Evolutionary conservation across 352 stramenopile genomes (phyloP).

Genomic region (Bremia lactucae): DNA sequence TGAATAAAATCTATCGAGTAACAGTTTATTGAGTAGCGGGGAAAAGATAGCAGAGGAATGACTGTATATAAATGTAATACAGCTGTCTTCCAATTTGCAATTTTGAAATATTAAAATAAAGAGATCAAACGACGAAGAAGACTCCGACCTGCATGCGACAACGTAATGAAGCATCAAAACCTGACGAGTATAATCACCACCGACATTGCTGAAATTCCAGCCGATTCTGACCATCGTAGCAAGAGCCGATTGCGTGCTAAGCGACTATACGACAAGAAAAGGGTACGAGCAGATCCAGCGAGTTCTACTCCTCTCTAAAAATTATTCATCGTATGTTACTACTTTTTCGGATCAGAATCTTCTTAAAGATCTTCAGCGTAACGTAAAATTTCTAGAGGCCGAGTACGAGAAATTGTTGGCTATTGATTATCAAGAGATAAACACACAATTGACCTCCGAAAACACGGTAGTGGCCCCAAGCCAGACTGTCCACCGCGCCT

Average conservation of each 20-base stretch:
- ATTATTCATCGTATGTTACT: neutral
- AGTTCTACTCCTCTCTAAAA: neutral
- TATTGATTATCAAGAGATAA: constrained; percentile 15
- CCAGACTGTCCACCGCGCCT: constrained; percentile 18
- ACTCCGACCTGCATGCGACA: too few species aligned
- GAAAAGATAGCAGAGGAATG: too few species aligned
- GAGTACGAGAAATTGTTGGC: constrained; percentile 36
- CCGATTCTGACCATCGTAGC: constrained; percentile 26
- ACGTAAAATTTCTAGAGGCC: constrained; percentile 30
- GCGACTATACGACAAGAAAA: constrained; percentile 68
- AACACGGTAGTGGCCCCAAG: neutral
- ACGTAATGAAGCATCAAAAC: too few species aligned
- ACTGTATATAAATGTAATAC: too few species aligned
- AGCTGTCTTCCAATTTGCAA: too few species aligned
- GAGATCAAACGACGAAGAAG: too few species aligned
- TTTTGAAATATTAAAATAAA: too few species aligned
- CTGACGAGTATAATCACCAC: too few species aligned
- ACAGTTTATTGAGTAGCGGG: too few species aligned
- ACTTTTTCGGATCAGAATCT: constrained; percentile 28
- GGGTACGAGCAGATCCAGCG: constrained; percentile 17
- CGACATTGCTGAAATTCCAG: constrained; percentile 8
- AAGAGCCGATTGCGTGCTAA: constrained; percentile 59
- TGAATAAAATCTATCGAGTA: too few species aligned
- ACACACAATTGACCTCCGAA: constrained; percentile 18
- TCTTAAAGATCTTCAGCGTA: constrained; percentile 38